Evolutionary conservation across 768 basidiomycete genomes (phyloP).

Genomic region (Tephrocybe rancida): DNA sequence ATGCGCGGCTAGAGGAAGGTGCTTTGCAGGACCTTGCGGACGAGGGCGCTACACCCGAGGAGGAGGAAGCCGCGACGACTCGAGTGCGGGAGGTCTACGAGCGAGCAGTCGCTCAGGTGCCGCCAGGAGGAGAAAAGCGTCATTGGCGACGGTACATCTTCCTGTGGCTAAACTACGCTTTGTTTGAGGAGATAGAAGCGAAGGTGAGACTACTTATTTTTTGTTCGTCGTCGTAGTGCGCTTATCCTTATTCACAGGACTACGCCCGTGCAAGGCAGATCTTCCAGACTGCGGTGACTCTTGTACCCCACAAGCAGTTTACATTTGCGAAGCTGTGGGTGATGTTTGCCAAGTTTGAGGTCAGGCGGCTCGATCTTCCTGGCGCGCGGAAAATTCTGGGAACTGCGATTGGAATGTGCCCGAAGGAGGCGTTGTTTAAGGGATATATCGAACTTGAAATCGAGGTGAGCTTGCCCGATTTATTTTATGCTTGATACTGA

Average conservation of each 20-base stretch:
- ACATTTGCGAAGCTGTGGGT: slow-evolving; percentile 98
- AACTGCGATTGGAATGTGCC: slow-evolving; percentile 91
- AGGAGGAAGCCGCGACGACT: slow-evolving; percentile 59
- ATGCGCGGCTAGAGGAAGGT: slow-evolving; percentile 89
- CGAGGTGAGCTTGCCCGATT: slow-evolving; percentile 59
- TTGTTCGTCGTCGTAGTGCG: background rate
- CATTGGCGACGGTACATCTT: slow-evolving; percentile 92
- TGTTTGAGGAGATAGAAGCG: slow-evolving; percentile 96
- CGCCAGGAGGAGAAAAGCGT: slow-evolving; percentile 91
- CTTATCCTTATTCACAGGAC: slow-evolving; percentile 51
- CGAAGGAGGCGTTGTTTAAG: slow-evolving; percentile 94
- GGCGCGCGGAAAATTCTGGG: slow-evolving; percentile 92
- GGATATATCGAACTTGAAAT: slow-evolving; percentile 95
- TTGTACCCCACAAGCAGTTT: slow-evolving; percentile 95
- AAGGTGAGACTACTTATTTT: slow-evolving; percentile 54
- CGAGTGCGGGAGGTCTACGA: slow-evolving; percentile 95
- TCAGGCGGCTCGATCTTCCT: slow-evolving; percentile 77
- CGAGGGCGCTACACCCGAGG: slow-evolving; percentile 73
- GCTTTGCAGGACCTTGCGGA: slow-evolving; percentile 75
- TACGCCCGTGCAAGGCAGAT: slow-evolving; percentile 85
- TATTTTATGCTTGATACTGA: background rate
- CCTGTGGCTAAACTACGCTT: slow-evolving; percentile 92
- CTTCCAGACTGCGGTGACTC: slow-evolving; percentile 84
- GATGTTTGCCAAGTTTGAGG: slow-evolving; percentile 90
- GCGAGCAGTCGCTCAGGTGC: slow-evolving; percentile 92